Conservation (phyloP, 495 filamentous ascomycete species). For the Aspergillus leporis region DNA sequence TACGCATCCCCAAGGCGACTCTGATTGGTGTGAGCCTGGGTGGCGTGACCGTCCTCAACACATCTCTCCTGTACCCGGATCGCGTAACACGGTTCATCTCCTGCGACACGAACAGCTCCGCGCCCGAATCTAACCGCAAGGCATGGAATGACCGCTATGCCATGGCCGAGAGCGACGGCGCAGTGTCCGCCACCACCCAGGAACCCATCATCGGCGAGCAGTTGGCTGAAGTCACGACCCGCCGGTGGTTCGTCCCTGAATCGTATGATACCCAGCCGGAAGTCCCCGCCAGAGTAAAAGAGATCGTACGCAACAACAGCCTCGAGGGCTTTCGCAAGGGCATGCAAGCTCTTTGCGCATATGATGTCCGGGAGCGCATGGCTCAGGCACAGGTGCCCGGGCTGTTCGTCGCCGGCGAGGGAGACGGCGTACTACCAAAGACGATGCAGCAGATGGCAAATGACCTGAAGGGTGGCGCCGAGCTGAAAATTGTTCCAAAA, state of each 20-base stretch:
- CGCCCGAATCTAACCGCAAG: slow-evolving; percentile 65
- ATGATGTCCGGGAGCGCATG: slow-evolving; percentile 69
- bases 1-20: slow-evolving; percentile 61
- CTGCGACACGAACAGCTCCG: slow-evolving; percentile 74
- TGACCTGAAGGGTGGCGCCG: slow-evolving; percentile 52
- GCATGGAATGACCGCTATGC: slow-evolving; percentile 77
- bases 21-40: slow-evolving; percentile 77
- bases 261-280: slow-evolving; percentile 57
- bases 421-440: slow-evolving; percentile 72
- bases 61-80: slow-evolving; percentile 63
- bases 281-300: slow-evolving; percentile 51
- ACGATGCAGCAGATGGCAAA: slow-evolving; percentile 74
- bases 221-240: slow-evolving; percentile 66
- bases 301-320: slow-evolving; percentile 63
- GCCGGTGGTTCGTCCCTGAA: slow-evolving; percentile 70
- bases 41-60: slow-evolving; percentile 71
- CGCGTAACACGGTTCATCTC: slow-evolving; percentile 62
- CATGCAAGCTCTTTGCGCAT: slow-evolving; percentile 73
- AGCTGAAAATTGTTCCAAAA: slow-evolving; percentile 59
- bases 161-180: slow-evolving; percentile 60
- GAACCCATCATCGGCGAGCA: slow-evolving; percentile 56
- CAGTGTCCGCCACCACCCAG: slow-evolving; percentile 38
- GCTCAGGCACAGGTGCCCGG: slow-evolving; percentile 56
- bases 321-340: slow-evolving; percentile 68
- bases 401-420: slow-evolving; percentile 66